Conservation (phyloP, 2,329 filamentous ascomycete species). For the Aspergillus persii region DNA sequence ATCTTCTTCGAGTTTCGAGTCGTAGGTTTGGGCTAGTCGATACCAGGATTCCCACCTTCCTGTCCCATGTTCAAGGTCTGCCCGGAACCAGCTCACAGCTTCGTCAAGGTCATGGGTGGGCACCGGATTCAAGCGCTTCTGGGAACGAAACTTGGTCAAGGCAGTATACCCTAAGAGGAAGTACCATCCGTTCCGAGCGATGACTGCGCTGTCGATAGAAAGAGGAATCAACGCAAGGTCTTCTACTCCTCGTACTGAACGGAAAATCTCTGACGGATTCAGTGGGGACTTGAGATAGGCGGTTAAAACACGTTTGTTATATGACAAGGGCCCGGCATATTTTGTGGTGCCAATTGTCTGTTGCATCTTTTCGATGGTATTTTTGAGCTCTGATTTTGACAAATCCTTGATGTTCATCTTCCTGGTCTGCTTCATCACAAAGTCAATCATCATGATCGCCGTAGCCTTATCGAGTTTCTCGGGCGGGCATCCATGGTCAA, state of each 20-base stretch:
- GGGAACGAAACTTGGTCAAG: slow-evolving; percentile 76
- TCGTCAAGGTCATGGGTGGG: slow-evolving; percentile 82
- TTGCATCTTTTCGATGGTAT: slow-evolving; percentile 89
- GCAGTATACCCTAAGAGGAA: slow-evolving; percentile 87
- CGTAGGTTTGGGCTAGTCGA: slow-evolving; percentile 79
- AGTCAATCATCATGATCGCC: slow-evolving; percentile 77
- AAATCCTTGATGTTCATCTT: slow-evolving; percentile 88
- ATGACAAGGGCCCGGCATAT: slow-evolving; percentile 73
- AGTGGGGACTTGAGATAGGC: slow-evolving; percentile 80
- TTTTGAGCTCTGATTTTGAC: slow-evolving; percentile 85
- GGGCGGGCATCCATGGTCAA: slow-evolving; percentile 75
- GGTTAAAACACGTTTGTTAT: slow-evolving; percentile 81
- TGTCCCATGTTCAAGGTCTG: slow-evolving; percentile 78
- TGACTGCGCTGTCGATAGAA: slow-evolving; percentile 63
- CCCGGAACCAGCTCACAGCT: slow-evolving; percentile 73
- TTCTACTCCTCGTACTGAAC: slow-evolving; percentile 75
- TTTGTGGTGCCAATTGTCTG: slow-evolving; percentile 76
- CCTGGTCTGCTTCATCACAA: slow-evolving; percentile 75
- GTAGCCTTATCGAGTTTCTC: slow-evolving; percentile 78
- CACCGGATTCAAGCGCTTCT: slow-evolving; percentile 74
- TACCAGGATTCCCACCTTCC: slow-evolving; percentile 92
- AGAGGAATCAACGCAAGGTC: slow-evolving; percentile 70
- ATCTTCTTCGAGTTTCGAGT: slow-evolving; percentile 82
- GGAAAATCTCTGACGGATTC: slow-evolving; percentile 75
- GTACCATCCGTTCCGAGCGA: slow-evolving; percentile 86